Evolutionary conservation across 2,329 filamentous ascomycete species (phyloP).

Genomic region (Drechslerella stenobrocha): DNA sequence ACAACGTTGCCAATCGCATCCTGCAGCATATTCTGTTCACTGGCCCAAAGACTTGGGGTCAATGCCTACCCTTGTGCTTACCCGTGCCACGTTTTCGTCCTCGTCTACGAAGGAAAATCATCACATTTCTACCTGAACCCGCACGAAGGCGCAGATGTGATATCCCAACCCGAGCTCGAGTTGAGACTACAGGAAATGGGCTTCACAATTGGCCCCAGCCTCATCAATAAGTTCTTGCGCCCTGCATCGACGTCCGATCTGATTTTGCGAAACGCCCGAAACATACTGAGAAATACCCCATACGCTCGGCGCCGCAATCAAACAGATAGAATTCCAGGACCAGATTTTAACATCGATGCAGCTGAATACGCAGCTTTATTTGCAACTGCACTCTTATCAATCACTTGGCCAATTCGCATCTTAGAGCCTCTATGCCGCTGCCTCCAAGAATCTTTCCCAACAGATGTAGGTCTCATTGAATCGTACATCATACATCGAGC

Average conservation of each 20-base stretch:
- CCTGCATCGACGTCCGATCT: constrained; percentile 69
- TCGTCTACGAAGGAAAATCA: constrained; percentile 65
- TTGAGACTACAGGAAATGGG: constrained; percentile 55
- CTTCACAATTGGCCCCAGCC: constrained; percentile 54
- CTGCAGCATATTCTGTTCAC: constrained; percentile 78
- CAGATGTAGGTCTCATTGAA: constrained; percentile 56
- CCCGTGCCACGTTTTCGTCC: constrained; percentile 80
- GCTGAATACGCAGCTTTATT: constrained; percentile 56
- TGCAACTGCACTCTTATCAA: constrained; percentile 55
- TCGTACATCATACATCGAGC: constrained; percentile 55
- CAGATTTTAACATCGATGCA: constrained; percentile 55
- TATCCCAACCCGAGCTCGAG: constrained; percentile 29
- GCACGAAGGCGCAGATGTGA: constrained; percentile 26
- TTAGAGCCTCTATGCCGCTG: constrained; percentile 55
- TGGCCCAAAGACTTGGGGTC: constrained; percentile 74
- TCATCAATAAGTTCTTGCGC: constrained; percentile 58
- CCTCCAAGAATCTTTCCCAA: constrained; percentile 55
- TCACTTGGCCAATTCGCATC: constrained; percentile 52
- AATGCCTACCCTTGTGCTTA: constrained; percentile 78
- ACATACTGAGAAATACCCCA: constrained; percentile 74
- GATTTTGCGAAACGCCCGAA: constrained; percentile 74
- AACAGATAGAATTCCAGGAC: constrained; percentile 44
- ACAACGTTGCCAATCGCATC: constrained; percentile 84
- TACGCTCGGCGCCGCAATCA: constrained; percentile 57
- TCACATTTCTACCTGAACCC: constrained; percentile 63